Percentiles rank a stretch among this genome's conserved stretches.
Conservation (phyloP, 2,329 filamentous ascomycete genomes). For the Trichophyton verrucosum region DNA sequence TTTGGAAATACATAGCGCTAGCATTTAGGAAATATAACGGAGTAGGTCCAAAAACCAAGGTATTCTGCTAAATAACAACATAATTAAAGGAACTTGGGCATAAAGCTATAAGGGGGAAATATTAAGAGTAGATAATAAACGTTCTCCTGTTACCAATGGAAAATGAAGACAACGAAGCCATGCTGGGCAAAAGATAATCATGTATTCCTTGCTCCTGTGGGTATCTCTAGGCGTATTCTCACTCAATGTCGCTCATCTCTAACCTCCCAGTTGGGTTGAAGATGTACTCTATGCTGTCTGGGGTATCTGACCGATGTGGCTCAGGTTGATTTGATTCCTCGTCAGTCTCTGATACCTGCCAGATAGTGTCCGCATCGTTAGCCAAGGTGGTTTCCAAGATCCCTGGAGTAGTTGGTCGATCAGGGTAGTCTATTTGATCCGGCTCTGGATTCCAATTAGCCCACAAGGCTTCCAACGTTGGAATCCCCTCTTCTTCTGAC, state of each 20-base stretch:
- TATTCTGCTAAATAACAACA: not conserved
- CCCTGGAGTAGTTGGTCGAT: slow-evolving; percentile 1
- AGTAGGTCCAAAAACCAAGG: not conserved
- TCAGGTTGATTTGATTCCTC: not conserved
- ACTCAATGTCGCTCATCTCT: not conserved
- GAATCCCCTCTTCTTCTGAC: not conserved
- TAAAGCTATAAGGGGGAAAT: not conserved
- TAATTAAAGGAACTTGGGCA: no score
- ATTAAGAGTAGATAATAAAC: no score
- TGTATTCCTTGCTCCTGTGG: no score
- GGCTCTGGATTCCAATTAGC: not conserved
- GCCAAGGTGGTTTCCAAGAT: not conserved
- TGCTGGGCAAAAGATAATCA: no score
- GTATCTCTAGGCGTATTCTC: no score
- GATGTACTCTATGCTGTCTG: not conserved
- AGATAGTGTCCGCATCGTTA: not conserved
- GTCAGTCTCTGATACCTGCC: not conserved
- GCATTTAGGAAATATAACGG: not conserved
- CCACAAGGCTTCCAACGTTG: not conserved
- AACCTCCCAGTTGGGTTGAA: not conserved
- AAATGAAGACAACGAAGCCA: no score
- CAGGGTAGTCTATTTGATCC: not conserved
- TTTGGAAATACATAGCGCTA: not conserved
- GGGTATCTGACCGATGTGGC: not conserved
- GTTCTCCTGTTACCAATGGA: no score